Evolutionary conservation across 805 yeast species (phyloP), one percentile per base, ranked within the genome.

Genomic region (Yarrowia alimentaria): DNA sequence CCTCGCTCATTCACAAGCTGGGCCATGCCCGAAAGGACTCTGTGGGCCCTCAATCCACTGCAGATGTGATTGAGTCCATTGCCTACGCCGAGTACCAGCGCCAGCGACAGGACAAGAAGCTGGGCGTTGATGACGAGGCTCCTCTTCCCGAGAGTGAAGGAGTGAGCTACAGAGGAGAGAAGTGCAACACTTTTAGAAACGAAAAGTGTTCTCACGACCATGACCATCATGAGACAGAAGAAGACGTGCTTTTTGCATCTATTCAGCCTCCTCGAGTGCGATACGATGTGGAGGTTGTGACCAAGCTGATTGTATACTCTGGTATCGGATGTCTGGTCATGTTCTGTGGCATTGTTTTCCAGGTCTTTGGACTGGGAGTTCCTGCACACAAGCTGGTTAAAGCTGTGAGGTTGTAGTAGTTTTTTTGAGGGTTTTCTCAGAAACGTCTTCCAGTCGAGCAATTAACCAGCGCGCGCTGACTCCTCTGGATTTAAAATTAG

Each of bases 241-340:
- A 33, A 8, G 58, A 57, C 24, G 57, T 59, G 12, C 43, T 65
- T 25, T 49, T 58, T 29, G 53, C 60, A 6, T 55, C 57, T 6
- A 59, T 66, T 22, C 57, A 55, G 22, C 57, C 53, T 10, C 71
- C 70, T 2, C 63, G 73, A 14, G 62, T 60, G 3, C 73, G 90
- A 42, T 81, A 83, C 58, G 89, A 81, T 52, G 81, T 84, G 22
- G 91, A 84, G 55, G 84, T 87, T 3, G 66, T 86, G 24, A 89
- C 93, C 8, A 74, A 95, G 59, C 69, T 85, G 55, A 66, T 84
- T 13, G 85, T 89, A 1, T 91, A 91, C 66, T 82, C 85, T 1
- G 98, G 98, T 0, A 79, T 91, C 21, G 76, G 93, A 0, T 59
- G 72, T 20, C 65, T 76, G 24, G 83, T 85, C 0, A 65, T 76